Percentiles rank a stretch among this genome's conserved stretches.
These are phyloP conservation scores for Thozetella sp. DNA, from an alignment of 495 filamentous ascomycete species.

Conservation along the genomic window DNA sequence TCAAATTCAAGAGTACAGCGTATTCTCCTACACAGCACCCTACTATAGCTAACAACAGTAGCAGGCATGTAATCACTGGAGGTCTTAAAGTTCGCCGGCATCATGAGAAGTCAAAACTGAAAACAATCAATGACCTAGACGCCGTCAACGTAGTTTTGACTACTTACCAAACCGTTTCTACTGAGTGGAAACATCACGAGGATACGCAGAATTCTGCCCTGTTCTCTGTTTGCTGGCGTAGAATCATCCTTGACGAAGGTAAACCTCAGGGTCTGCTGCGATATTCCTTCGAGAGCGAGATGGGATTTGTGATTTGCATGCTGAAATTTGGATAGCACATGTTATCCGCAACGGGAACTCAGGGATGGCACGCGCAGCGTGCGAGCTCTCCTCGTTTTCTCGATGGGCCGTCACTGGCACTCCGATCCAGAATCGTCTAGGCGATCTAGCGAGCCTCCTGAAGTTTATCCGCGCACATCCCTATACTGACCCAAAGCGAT, in stretches of 20 bases:
- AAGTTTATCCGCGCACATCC: slow-evolving; percentile 37
- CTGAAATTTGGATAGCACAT: slow-evolving; percentile 27
- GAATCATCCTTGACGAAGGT: slow-evolving; percentile 54
- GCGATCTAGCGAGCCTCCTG: slow-evolving; percentile 32
- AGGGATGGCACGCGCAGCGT: slow-evolving; percentile 29
- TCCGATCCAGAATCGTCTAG: slow-evolving; percentile 41
- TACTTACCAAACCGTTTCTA: slow-evolving; percentile 38
- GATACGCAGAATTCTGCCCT: slow-evolving; percentile 10
- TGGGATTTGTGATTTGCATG: background rate
- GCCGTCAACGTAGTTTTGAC: slow-evolving; percentile 29
- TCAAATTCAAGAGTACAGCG: slow-evolving; percentile 21
- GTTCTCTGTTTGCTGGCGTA: slow-evolving; percentile 32
- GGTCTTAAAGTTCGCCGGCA: slow-evolving; percentile 24
- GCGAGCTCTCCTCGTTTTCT: slow-evolving; percentile 22
- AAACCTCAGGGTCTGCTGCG: too few relatives aligned
- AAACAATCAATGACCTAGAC: slow-evolving; percentile 7
- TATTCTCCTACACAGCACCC: background rate
- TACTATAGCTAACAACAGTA: background rate
- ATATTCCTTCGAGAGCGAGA: too few relatives aligned
- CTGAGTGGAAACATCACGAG: slow-evolving; percentile 26
- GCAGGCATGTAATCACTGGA: slow-evolving; percentile 23
- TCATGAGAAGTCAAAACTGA: slow-evolving; percentile 25
- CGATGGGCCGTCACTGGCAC: slow-evolving; percentile 47
- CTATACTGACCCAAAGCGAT: slow-evolving; percentile 30
- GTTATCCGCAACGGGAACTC: slow-evolving; percentile 35